These are phyloP conservation scores for Diddensiella caesifluorescens DNA, from an alignment of 805 yeast species.

Conservation along the genomic window DNA sequence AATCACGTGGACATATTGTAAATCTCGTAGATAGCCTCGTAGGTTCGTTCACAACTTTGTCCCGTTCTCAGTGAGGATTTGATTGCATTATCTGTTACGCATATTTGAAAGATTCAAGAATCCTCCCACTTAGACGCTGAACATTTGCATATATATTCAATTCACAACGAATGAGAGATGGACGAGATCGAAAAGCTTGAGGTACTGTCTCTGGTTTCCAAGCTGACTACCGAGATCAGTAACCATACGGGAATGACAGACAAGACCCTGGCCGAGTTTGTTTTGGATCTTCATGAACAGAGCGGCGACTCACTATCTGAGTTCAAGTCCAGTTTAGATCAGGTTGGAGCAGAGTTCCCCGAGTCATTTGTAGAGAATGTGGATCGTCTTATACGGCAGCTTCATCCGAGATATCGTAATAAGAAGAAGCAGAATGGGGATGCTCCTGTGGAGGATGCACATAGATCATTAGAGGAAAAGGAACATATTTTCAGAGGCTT, in stretches of 20 bases:
- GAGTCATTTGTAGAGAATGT: slow-evolving; percentile 27
- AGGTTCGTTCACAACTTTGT: no score
- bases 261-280: slow-evolving; percentile 42
- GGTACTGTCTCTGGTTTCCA: slow-evolving; percentile 31
- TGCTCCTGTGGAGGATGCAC: not conserved
- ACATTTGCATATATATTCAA: no score
- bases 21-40: no score
- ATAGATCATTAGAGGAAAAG: not conserved
- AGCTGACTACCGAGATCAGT: slow-evolving; percentile 30
- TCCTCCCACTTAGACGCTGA: no score
- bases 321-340: slow-evolving; percentile 37
- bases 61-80: no score
- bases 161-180: no score
- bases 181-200: slow-evolving; percentile 32
- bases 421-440: slow-evolving; percentile 1
- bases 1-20: no score
- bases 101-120: no score
- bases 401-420: slow-evolving; percentile 31
- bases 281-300: slow-evolving; percentile 35
- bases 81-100: no score
- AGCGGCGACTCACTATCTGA: slow-evolving; percentile 22
- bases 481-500: slow-evolving; percentile 18
- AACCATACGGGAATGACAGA: slow-evolving; percentile 39
- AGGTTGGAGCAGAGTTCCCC: slow-evolving; percentile 42
- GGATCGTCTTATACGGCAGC: slow-evolving; percentile 26